Conservation (phyloP, 2,329 filamentous ascomycete species). For the Pseudocercospora musae region DNA sequence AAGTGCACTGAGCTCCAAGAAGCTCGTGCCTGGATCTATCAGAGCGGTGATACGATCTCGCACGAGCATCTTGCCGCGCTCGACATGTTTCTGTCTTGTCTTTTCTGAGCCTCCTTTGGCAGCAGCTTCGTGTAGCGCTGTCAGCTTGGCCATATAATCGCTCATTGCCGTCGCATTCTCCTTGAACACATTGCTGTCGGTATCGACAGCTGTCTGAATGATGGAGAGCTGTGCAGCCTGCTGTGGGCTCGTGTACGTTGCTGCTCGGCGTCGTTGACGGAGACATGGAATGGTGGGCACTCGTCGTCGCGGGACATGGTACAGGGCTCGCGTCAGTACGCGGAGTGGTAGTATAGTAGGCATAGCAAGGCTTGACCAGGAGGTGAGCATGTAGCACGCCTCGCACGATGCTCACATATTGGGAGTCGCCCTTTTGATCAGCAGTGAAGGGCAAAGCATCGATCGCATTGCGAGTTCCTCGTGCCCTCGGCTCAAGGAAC, state of each 20-base stretch:
- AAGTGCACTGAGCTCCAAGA: constrained; percentile 89
- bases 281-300: constrained; percentile 17
- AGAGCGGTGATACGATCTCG: constrained; percentile 83
- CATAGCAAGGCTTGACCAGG: constrained; percentile 7
- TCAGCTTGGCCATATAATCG: constrained; percentile 66
- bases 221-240: constrained; percentile 81
- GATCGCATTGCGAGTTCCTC: too few relatives aligned
- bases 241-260: constrained; percentile 75
- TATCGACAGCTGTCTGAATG: constrained; percentile 72
- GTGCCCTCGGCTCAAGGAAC: not conserved
- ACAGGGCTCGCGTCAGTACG: constrained; percentile 14
- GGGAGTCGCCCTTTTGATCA: not conserved
- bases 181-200: constrained; percentile 71
- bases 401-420: not conserved
- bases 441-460: too few relatives aligned
- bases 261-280: constrained; percentile 47
- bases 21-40: constrained; percentile 83
- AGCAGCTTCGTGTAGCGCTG: constrained; percentile 62
- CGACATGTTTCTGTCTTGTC: constrained; percentile 80
- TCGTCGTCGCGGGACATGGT: constrained; percentile 17
- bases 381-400: not conserved
- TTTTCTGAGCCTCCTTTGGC: constrained; percentile 76
- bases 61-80: constrained; percentile 89
- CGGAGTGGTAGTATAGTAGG: constrained; percentile 15
- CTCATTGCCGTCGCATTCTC: constrained; percentile 79